Percentiles rank a stretch among this genome's conserved stretches.
Conservation (phyloP, 495 filamentous ascomycete species). For the Immersiella caudata region DNA sequence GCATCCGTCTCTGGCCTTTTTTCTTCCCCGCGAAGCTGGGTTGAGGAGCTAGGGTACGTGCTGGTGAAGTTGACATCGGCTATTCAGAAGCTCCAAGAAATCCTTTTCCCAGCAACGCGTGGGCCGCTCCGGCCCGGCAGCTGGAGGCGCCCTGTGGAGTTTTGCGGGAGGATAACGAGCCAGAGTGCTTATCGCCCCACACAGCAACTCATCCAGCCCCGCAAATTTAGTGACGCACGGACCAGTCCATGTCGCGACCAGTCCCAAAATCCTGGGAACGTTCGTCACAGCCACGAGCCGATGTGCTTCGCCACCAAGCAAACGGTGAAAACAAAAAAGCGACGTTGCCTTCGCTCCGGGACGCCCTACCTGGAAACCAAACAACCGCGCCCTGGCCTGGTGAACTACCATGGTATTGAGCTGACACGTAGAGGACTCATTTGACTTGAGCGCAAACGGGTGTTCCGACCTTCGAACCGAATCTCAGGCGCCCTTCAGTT, state of each 20-base stretch:
- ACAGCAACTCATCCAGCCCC: background rate
- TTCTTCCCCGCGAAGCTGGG: background rate
- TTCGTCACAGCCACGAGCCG: background rate
- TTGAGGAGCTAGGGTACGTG: background rate
- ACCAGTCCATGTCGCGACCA: background rate
- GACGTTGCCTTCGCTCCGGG: background rate
- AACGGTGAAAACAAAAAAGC: constrained; percentile 4
- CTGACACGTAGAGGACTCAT: background rate
- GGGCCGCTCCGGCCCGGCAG: background rate
- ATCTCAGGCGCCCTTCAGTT: constrained; percentile 1
- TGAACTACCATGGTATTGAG: background rate
- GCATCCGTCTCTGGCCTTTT: constrained; percentile 6
- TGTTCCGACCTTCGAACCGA: background rate
- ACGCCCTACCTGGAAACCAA: background rate
- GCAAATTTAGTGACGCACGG: background rate
- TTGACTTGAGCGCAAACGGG: constrained; percentile 11
- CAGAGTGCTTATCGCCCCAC: background rate
- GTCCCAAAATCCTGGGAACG: constrained; percentile 5
- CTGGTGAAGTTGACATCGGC: constrained; percentile 6
- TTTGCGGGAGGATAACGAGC: background rate
- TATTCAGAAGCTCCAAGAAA: constrained; percentile 2
- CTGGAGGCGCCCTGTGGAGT: background rate
- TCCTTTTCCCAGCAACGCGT: background rate
- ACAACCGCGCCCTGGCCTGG: background rate
- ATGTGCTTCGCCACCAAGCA: background rate